A percentile compares a stretch with the other conserved stretches of the same genome.
Conservation (phyloP, 73 alveolate genomes). For the Uronychia binucleata region DNA sequence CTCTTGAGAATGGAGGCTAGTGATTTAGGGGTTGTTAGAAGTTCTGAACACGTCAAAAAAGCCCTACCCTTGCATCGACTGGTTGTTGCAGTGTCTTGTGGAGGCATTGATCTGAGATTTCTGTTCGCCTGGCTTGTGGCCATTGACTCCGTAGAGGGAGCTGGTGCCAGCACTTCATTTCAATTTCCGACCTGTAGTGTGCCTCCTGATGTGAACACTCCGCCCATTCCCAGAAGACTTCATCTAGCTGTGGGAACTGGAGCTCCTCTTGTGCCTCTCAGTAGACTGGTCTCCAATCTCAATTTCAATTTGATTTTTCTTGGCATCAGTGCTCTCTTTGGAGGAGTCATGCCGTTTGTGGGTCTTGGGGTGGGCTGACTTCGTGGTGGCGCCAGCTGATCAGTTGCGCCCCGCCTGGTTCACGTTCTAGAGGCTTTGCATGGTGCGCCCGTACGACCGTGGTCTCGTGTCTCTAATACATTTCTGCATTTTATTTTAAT, state of each 20-base stretch:
- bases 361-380: neutral
- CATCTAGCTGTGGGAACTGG: neutral
- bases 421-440: neutral
- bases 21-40: too few relatives aligned
- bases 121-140: neutral
- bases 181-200: neutral
- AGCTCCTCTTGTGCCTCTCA: neutral
- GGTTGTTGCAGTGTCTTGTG: neutral
- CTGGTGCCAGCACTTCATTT: neutral
- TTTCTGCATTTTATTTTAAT: neutral
- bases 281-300: neutral
- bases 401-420: neutral
- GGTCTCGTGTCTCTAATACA: neutral
- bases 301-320: neutral
- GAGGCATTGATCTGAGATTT: neutral
- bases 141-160: neutral
- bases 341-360: neutral
- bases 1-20: too few relatives aligned
- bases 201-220: neutral
- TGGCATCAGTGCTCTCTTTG: neutral
- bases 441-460: neutral
- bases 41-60: neutral
- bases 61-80: neutral
- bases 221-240: neutral
- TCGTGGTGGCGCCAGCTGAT: neutral